Evolutionary conservation across 108 stramenopile species (phyloP), one percentile per base, ranked within the genome.

Genomic region (Fragilaria crotonensis): DNA sequence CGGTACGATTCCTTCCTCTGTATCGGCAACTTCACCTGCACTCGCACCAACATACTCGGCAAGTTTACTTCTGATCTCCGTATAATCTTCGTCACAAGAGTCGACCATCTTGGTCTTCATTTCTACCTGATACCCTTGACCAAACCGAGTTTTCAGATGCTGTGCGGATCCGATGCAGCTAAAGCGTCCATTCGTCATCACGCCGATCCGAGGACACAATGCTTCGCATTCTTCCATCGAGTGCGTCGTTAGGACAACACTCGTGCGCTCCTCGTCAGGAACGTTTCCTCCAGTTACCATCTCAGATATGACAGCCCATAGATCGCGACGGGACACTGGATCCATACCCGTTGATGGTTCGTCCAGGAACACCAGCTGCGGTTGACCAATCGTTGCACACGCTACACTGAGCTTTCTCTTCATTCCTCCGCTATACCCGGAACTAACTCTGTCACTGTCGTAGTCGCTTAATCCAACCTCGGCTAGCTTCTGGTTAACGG

Each of bases 171-270:
- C 96, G 18, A 86, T 22, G 71, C 93, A 94, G 19, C 64, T 48
- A 7, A 95, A 66, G 14, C 56, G 68, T 3, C 96, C 96, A 5
- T 79, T 70, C 5, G 82, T 81, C 87, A 95, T 93, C 60, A 97
- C 93, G 30, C 81, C 92, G 23, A 95, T 88, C 21, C 96, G 73
- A 21, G 93, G 89, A 51, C 94, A 95, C 9, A 97, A 63, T 0
- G 91, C 81, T 50, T 97, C 96, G 30, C 91, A 92, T 70, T 97
- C 96, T 62, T 95, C 93, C 94, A 94, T 94, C 2, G 57, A 63
- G 54, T 84, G 83, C 25, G 83, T 84, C 18, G 83, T 84, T 57
- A 83, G 55, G 30, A 84, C 75, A 0, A 84, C 77, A 30, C 71
- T 68, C 19, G 80, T 71, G 46, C 60, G 60, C 9, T 53, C 65